Base-by-base conservation (phyloP, 805 yeast species). In the Blastobotrys terrestris region DNA sequence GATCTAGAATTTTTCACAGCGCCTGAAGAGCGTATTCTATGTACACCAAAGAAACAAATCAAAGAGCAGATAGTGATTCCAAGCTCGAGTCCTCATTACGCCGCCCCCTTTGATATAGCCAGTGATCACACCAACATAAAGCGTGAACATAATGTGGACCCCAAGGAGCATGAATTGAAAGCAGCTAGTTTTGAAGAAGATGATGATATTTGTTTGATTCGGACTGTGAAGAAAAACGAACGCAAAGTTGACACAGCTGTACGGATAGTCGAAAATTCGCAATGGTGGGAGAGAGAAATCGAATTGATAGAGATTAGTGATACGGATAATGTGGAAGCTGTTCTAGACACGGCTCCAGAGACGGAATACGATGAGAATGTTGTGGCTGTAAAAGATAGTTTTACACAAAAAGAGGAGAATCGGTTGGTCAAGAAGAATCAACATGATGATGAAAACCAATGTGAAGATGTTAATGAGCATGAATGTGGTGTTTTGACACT, bases 211-310 rank as follows among this genome's bases (percentile, higher is more conserved):
- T 26, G 35, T 26, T 26, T 26, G 35, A 26, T 26, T 26, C 35
- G 35, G 11, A 26, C 35, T 26, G 35, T 26, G 8, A 26, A 26
- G 11, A 26, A 26, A n/a, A n/a, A n/a, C n/a, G n/a, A n/a, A n/a
- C n/a, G 35, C 35, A 26, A 11, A 26, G 35, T n/a, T n/a, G 35
- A 26, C 5, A 26, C 35, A 26, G 35, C 35, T 7, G 43, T 39
- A 7, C 15, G 21, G 21, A 35, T 11, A 22, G 31, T 45, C 26
- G 39, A 31, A 8, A 22, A 35, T 5, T 40, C 51, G 40, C 51
- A 48, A 22, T 48, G 51, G 51, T 48, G 51, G 51, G 51, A 48
- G 31, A 48, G 22, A 19, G 51, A 48, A n/a, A n/a, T 16, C 16
- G 50, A 31, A 7, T 15, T 31, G 19, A 22, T 39, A 16, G 19